Percentiles rank a stretch among this genome's conserved stretches.
Conservation (phyloP, 179 eudicot species). For the Monotropa hypopitys region DNA sequence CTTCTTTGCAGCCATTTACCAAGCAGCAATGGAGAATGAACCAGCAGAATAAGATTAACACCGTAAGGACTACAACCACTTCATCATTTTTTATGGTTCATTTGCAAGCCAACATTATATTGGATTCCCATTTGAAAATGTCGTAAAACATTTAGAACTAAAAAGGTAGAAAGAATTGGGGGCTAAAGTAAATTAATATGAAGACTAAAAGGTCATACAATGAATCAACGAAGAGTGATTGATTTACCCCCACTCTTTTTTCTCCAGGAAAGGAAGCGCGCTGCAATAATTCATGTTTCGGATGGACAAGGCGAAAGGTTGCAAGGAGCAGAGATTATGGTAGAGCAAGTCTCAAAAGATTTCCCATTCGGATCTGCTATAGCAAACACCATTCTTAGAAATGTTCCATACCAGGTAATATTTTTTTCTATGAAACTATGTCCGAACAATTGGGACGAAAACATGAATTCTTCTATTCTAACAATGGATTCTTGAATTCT, state of each 20-base stretch:
- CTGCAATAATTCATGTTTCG: conserved; percentile 57
- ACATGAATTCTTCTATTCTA: background rate
- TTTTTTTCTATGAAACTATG: background rate
- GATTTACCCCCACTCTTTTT: background rate
- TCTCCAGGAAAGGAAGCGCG: conserved; percentile 65
- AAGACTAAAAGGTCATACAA: background rate
- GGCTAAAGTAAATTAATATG: background rate
- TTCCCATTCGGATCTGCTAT: conserved; percentile 88
- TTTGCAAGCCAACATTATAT: background rate
- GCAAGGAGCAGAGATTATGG: conserved; percentile 42
- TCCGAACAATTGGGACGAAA: background rate
- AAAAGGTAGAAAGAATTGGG: background rate
- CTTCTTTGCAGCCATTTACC: conserved; percentile 75
- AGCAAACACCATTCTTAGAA: conserved; percentile 55
- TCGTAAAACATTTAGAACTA: no score
- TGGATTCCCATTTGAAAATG: background rate
- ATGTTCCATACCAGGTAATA: conserved; percentile 58
- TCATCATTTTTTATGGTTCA: background rate
- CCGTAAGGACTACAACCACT: conserved; percentile 20
- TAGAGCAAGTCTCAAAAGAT: conserved; percentile 61
- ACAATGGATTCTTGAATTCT: background rate
- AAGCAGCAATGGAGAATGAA: conserved; percentile 64
- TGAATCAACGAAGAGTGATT: background rate
- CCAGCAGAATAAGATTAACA: conserved; percentile 45
- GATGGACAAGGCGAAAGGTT: conserved; percentile 42